phyloP scores from a whole-genome alignment of 768 basidiomycete species.

The Chalciporus pseudorubinellus region DNA sequence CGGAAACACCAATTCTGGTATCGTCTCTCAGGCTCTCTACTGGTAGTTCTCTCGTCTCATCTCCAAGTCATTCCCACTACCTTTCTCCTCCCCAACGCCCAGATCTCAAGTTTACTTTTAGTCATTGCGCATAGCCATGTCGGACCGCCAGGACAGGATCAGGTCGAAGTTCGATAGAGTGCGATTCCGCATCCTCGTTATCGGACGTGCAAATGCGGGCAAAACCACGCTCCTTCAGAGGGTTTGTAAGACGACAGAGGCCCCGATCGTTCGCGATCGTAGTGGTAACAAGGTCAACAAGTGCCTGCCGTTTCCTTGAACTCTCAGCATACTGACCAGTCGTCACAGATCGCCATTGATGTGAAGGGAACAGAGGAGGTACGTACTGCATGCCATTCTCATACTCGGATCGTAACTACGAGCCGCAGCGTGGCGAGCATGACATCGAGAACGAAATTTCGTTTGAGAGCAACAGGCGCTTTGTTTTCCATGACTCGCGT shows the following conservation, averaged over 20 bases:
- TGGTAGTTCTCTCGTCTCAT: too few relatives aligned
- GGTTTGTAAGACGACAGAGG: slow-evolving; percentile 36
- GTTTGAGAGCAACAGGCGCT: slow-evolving; percentile 31
- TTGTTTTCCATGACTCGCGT: slow-evolving; percentile 42
- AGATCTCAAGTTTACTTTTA: too few relatives aligned
- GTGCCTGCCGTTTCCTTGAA: too few relatives aligned
- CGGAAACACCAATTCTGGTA: too few relatives aligned
- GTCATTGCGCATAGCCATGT: neutral
- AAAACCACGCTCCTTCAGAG: slow-evolving; percentile 41
- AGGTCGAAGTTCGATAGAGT: neutral
- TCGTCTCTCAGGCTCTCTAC: too few relatives aligned
- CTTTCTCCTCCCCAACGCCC: too few relatives aligned
- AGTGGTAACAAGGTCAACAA: slow-evolving; percentile 16
- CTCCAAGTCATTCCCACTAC: too few relatives aligned
- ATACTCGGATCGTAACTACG: neutral
- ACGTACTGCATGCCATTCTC: neutral
- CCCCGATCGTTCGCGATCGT: slow-evolving; percentile 28
- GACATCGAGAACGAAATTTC: slow-evolving; percentile 14
- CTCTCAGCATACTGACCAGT: neutral
- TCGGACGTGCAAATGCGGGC: slow-evolving; percentile 41
- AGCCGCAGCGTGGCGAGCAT: too few relatives aligned
- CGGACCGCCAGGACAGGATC: neutral
- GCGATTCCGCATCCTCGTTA: slow-evolving; percentile 39
- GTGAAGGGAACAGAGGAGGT: slow-evolving; percentile 1
- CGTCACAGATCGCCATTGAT: slow-evolving; percentile 1